These are phyloP conservation scores for Neopestalotiopsis clavispora DNA, from an alignment of 2,329 filamentous ascomycete species.

Conservation along the genomic window DNA sequence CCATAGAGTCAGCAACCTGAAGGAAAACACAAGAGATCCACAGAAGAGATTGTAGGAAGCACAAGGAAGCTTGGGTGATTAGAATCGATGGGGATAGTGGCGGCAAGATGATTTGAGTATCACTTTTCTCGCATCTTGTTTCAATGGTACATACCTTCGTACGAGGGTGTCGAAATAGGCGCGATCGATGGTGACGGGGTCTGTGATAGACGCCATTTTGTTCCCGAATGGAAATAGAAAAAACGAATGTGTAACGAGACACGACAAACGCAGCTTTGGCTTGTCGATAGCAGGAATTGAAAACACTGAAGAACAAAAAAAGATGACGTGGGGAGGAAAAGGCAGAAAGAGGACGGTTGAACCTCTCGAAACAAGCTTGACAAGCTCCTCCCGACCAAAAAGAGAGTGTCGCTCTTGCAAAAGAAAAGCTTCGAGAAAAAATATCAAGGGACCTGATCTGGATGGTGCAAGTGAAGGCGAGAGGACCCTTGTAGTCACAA, in stretches of 20 bases:
- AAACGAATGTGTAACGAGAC: neutral
- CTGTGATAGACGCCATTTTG: constrained; percentile 30
- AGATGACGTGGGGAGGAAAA: neutral
- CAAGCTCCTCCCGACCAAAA: neutral
- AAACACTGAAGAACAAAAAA: neutral
- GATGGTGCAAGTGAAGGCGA: neutral
- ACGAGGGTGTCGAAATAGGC: constrained; percentile 66
- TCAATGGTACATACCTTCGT: constrained; percentile 56
- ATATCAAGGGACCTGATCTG: neutral
- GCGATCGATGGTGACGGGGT: constrained; percentile 62
- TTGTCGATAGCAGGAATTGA: neutral
- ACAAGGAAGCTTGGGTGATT: neutral
- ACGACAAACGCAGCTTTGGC: neutral
- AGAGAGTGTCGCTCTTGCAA: neutral
- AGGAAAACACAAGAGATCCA: neutral
- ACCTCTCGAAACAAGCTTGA: neutral
- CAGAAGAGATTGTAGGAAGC: constrained; percentile 1
- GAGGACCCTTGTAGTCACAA: neutral
- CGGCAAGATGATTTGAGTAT: neutral
- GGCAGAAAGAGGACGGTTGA: neutral
- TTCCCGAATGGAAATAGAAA: neutral
- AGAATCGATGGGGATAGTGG: neutral
- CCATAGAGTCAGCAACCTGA: constrained; percentile 23
- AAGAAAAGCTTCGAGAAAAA: neutral
- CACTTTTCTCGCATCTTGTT: neutral